Evolutionary conservation across 768 basidiomycete genomes (phyloP), one percentile per base, ranked within the genome.

Genomic region (Strobilomyces confusus): DNA sequence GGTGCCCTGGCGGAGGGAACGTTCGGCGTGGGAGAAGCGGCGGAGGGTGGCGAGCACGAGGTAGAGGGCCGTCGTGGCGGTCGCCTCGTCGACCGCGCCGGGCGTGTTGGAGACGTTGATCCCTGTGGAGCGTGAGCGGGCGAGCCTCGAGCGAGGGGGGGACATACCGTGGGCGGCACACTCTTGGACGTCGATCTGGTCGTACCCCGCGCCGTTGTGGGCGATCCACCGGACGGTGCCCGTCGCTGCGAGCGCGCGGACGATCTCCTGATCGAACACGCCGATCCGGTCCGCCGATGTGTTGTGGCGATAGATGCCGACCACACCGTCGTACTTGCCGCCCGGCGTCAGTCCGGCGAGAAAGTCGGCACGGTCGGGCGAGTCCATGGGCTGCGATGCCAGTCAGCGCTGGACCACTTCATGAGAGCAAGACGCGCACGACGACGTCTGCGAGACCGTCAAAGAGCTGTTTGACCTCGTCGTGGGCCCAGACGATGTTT

Each of bases 161-260:
- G 1, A 9, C 69, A 17, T 59, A 87, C 90, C 89, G 69, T 78
- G 79, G 11, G 77, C 80, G 63, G 81, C 88, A 68, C 86, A 87
- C 5, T 86, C 86, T 8, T 72, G 68, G 15, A 93, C 82, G 63
- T 94, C 87, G 58, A 95, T 86, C 56, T 86, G 83, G 66, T 97
- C 92, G 66, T 97, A 97, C 0, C 94, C 92, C 0, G 94, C 92
- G 12, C 93, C 94, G 52, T 94, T 94, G 69, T 93, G 92, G 1
- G 86, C 89, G 65, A 95, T 91, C 86, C 88, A 93, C 63, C 85
- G 84, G 57, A 95, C 78, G 19, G 75, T 77, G 1, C 76, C 57
- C 5, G 45, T 64, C 38, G 51, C 56, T 1, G 91, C 84, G 11
- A 97, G 75, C 0, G 78, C 81, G 45, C 76, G 69, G 58, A 97